A percentile compares a stretch with the other conserved stretches of the same genome.
Evolutionary conservation across 768 basidiomycete species (phyloP).

Genomic region (Mycena albidolilacea): DNA sequence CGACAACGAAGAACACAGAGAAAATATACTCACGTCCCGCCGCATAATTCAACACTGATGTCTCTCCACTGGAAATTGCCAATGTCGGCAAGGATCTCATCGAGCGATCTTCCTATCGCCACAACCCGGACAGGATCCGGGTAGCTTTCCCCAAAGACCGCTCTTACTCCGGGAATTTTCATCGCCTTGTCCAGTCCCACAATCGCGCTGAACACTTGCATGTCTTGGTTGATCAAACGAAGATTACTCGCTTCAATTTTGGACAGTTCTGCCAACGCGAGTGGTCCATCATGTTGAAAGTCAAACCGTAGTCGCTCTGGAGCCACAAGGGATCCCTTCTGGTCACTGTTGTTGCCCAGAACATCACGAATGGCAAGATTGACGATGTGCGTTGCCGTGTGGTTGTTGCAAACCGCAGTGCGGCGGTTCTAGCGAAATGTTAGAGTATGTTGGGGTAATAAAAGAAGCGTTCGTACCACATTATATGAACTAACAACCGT

Average conservation of each 20-base stretch:
- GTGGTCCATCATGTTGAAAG: background rate
- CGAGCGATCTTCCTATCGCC: slow-evolving; percentile 1
- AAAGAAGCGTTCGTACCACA: background rate
- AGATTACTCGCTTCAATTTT: background rate
- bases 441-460: background rate
- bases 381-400: background rate
- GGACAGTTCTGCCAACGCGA: background rate
- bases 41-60: background rate
- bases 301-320: background rate
- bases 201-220: background rate
- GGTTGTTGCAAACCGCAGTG: background rate
- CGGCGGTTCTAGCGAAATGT: background rate
- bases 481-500: background rate
- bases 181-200: background rate
- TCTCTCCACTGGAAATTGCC: background rate
- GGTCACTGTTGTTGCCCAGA: background rate
- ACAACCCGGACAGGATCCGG: slow-evolving; percentile 6
- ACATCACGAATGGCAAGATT: background rate
- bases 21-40: background rate
- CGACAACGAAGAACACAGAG: background rate
- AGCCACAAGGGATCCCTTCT: background rate
- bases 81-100: background rate
- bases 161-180: slow-evolving; percentile 1
- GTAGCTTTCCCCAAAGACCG: background rate
- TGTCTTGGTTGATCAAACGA: background rate